phyloP scores from a whole-genome alignment of 495 filamentous ascomycete species.

The Podospora anserina region DNA sequence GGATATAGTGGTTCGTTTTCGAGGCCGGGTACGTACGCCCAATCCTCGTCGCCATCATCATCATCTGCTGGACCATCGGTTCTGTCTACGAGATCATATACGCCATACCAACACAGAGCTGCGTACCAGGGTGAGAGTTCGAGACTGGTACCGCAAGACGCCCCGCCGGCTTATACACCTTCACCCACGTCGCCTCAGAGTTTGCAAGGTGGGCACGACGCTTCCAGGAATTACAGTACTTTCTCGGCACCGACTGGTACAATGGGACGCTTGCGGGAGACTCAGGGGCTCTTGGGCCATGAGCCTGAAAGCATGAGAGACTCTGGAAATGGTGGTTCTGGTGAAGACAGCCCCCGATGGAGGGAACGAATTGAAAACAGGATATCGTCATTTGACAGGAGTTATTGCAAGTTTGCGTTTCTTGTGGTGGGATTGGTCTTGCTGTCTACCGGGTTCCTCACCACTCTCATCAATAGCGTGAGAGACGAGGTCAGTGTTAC shows the following conservation, averaged over 20 bases:
- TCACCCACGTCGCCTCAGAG: constrained; percentile 33
- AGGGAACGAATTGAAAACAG: constrained; percentile 31
- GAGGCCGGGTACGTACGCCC: constrained; percentile 24
- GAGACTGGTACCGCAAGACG: constrained; percentile 38
- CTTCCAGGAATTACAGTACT: constrained; percentile 39
- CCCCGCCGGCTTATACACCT: constrained; percentile 47
- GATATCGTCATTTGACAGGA: constrained; percentile 24
- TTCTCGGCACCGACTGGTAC: constrained; percentile 27
- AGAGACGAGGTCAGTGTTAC: constrained; percentile 28
- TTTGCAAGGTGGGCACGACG: constrained; percentile 7
- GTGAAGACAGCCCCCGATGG: constrained; percentile 21
- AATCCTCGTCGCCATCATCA: constrained; percentile 22
- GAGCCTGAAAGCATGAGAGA: constrained; percentile 44
- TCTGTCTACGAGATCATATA: constrained; percentile 24
- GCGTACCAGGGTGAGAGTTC: constrained; percentile 20
- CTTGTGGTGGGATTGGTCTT: constrained; percentile 31
- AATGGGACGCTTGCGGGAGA: constrained; percentile 43
- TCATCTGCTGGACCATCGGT: constrained; percentile 23
- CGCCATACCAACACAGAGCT: constrained; percentile 17
- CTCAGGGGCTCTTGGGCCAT: constrained; percentile 33
- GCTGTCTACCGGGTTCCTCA: constrained; percentile 31
- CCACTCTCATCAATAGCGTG: constrained; percentile 18
- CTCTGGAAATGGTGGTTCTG: background rate
- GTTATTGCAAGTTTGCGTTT: constrained; percentile 24
- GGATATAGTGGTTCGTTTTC: constrained; percentile 12